Conservation (phyloP, 2,329 filamentous ascomycete species). For the Colletotrichum horii region DNA sequence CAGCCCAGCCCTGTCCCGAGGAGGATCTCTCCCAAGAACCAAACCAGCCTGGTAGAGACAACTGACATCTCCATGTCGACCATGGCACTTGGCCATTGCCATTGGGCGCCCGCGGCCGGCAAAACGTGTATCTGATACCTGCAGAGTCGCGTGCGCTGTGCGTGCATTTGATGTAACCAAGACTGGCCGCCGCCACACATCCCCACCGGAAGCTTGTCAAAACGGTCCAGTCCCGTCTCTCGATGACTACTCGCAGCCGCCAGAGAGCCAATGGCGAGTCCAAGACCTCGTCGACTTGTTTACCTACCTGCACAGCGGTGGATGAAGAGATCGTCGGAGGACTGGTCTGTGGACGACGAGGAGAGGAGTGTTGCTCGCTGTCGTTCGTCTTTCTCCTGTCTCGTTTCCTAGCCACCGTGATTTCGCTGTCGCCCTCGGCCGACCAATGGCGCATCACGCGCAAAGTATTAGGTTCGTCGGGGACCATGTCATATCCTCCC, state of each 20-base stretch:
- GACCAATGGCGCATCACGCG: background rate
- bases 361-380: background rate
- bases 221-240: conserved; percentile 15
- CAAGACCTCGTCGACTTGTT: background rate
- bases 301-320: conserved; percentile 11
- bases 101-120: background rate
- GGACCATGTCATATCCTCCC: background rate
- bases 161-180: conserved; percentile 7
- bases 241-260: conserved; percentile 14
- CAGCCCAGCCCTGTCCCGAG: background rate
- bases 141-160: background rate
- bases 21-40: background rate
- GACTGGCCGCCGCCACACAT: background rate
- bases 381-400: background rate
- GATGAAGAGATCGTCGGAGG: conserved; percentile 16
- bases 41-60: background rate
- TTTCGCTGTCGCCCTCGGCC: background rate
- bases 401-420: conserved; percentile 21
- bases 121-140: conserved; percentile 6
- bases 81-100: background rate
- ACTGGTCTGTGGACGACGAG: background rate
- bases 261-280: conserved; percentile 8
- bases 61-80: background rate
- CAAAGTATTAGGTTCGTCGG: background rate
- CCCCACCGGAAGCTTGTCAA: conserved; percentile 21